Evolutionary conservation across 768 basidiomycete species (phyloP).

Genomic region (Russula brevipes): DNA sequence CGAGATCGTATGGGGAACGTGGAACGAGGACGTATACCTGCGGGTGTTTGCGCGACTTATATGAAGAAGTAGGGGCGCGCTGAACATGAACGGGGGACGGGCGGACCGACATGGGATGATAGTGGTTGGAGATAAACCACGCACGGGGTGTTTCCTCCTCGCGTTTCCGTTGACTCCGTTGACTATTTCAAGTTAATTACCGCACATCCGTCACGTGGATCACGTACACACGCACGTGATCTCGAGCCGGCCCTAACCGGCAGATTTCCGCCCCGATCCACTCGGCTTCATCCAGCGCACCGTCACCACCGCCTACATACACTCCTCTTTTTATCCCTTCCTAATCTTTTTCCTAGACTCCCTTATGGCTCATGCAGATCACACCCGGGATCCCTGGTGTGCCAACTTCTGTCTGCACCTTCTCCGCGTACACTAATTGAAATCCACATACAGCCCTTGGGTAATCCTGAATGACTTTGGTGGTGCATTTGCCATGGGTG

Average conservation of each 20-base stretch:
- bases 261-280: slow-evolving; percentile 4
- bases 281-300: slow-evolving; percentile 2
- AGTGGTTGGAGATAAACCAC: slow-evolving; percentile 14
- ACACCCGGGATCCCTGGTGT: slow-evolving; percentile 90
- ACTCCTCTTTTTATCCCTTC: slow-evolving; percentile 5
- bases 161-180: slow-evolving; percentile 13
- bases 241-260: slow-evolving; percentile 4
- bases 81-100: slow-evolving; percentile 1
- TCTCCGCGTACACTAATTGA: slow-evolving; percentile 8
- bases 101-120: slow-evolving; percentile 15
- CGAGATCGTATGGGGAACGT: slow-evolving; percentile 38
- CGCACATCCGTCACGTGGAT: slow-evolving; percentile 10
- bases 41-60: slow-evolving; percentile 34
- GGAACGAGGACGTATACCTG: slow-evolving; percentile 60
- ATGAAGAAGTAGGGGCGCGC: slow-evolving; percentile 25
- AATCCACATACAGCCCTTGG: slow-evolving; percentile 67
- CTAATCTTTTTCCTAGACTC: neutral
- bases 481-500: slow-evolving; percentile 96
- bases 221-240: slow-evolving; percentile 9
- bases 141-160: neutral
- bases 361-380: slow-evolving; percentile 83
- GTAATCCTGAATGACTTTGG: slow-evolving; percentile 98
- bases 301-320: neutral
- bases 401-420: slow-evolving; percentile 20
- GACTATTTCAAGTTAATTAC: neutral